Conservation (phyloP, 805 yeast species). For the Ogataea nitratoaversa region DNA sequence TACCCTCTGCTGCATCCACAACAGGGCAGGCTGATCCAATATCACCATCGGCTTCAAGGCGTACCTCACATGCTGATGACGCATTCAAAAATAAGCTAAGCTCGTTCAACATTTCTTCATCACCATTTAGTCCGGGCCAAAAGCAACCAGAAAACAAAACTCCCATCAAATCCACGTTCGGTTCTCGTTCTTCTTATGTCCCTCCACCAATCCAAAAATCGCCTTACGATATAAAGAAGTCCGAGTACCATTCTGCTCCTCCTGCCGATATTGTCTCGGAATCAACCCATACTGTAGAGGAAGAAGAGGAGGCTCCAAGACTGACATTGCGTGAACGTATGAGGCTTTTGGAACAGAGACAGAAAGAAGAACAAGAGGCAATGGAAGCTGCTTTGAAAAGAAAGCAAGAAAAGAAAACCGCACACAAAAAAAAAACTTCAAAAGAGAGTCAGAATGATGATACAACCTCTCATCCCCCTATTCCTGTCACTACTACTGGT, state of each 20-base stretch:
- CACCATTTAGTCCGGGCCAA: slow-evolving; percentile 38
- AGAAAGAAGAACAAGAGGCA: slow-evolving; percentile 68
- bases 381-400: slow-evolving; percentile 57
- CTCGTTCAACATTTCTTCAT: slow-evolving; percentile 42
- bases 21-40: background rate
- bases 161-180: slow-evolving; percentile 51
- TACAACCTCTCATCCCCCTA: slow-evolving; percentile 1
- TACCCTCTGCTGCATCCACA: background rate
- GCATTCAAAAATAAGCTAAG: slow-evolving; percentile 45
- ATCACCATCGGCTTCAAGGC: background rate
- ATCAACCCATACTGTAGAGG: slow-evolving; percentile 25
- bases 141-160: slow-evolving; percentile 34
- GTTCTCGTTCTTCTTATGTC: slow-evolving; percentile 55
- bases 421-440: slow-evolving; percentile 25
- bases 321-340: slow-evolving; percentile 84
- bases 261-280: slow-evolving; percentile 24
- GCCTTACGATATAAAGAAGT: slow-evolving; percentile 19
- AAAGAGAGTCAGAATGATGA: slow-evolving; percentile 2
- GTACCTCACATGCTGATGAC: background rate
- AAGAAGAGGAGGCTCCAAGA: slow-evolving; percentile 62
- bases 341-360: slow-evolving; percentile 75
- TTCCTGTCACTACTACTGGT: slow-evolving; percentile 9
- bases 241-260: slow-evolving; percentile 9
- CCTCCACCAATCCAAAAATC: slow-evolving; percentile 37
- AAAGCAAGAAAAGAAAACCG: slow-evolving; percentile 46